phyloP scores from a whole-genome alignment of 1,139 yeast species.

The Hyphopichia khmerensis region DNA sequence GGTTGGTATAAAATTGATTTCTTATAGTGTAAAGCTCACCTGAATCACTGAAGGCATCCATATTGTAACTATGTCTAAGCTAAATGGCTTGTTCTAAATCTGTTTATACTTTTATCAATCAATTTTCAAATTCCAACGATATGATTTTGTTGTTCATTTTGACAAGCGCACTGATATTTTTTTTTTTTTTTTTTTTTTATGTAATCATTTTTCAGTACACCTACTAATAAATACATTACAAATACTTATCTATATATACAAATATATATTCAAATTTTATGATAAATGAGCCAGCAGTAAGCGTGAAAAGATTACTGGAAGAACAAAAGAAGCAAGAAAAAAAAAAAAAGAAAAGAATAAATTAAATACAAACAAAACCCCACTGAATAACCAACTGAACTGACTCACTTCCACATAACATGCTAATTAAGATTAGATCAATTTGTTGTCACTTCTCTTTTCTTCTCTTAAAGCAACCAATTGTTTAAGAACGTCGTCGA shows the following conservation, averaged over 20 bases:
- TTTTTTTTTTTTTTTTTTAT: neutral
- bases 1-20: slow-evolving; percentile 49
- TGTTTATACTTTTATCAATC: neutral
- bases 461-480: slow-evolving; percentile 61
- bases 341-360: neutral
- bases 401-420: neutral
- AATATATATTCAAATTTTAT: neutral
- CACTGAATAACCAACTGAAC: neutral
- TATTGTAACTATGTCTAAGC: too few species aligned
- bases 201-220: neutral
- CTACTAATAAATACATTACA: neutral
- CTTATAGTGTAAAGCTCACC: slow-evolving; percentile 45
- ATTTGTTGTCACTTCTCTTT: slow-evolving; percentile 67
- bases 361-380: neutral
- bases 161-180: neutral
- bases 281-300: neutral
- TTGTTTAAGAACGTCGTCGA: slow-evolving; percentile 70
- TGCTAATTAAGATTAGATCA: slow-evolving; percentile 19
- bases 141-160: neutral
- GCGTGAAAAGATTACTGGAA: too few species aligned
- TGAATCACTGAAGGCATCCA: slow-evolving; percentile 42
- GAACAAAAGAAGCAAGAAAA: neutral
- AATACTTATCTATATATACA: neutral
- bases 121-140: neutral
- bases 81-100: neutral